phyloP scores from a whole-genome alignment of 352 stramenopile genomes.

The Pythium guiyangense region DNA sequence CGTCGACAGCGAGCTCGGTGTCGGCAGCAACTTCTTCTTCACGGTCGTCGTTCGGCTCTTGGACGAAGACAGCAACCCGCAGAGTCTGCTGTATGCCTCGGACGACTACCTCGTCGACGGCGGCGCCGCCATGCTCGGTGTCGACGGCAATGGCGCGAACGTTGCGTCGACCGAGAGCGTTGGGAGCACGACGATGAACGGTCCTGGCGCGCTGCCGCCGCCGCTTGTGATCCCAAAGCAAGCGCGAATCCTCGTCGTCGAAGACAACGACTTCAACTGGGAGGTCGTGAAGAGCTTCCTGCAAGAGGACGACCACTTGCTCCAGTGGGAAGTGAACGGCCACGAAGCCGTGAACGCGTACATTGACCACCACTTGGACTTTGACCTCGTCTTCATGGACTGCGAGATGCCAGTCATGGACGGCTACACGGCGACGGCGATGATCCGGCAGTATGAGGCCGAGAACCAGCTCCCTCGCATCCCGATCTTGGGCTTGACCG shows the following conservation, averaged over 20 bases:
- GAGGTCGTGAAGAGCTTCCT: conserved; percentile 76
- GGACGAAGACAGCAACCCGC: conserved; percentile 36
- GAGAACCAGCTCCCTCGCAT: conserved; percentile 63
- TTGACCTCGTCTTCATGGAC: conserved; percentile 77
- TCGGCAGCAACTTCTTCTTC: conserved; percentile 87
- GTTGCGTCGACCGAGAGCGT: conserved; percentile 46
- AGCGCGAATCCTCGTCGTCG: conserved; percentile 61
- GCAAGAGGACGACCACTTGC: conserved; percentile 59
- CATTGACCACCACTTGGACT: conserved; percentile 36
- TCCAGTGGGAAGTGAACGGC: conserved; percentile 74
- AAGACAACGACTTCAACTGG: conserved; percentile 83
- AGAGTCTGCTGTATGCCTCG: conserved; percentile 37
- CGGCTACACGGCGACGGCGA: conserved; percentile 59
- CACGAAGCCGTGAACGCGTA: conserved; percentile 63
- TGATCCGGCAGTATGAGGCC: conserved; percentile 59
- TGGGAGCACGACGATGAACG: conserved; percentile 20
- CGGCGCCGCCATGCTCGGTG: neutral
- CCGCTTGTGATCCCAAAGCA: conserved; percentile 41
- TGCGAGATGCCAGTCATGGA: conserved; percentile 84
- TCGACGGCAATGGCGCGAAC: conserved; percentile 17
- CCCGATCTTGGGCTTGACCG: conserved; percentile 58
- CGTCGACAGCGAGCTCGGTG: conserved; percentile 70
- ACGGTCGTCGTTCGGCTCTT: conserved; percentile 66
- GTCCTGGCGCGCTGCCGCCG: conserved; percentile 15
- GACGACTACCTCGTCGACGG: conserved; percentile 47